phyloP scores from a whole-genome alignment of 2,329 filamentous ascomycete genomes.

The Pseudogymnoascus sp. region DNA sequence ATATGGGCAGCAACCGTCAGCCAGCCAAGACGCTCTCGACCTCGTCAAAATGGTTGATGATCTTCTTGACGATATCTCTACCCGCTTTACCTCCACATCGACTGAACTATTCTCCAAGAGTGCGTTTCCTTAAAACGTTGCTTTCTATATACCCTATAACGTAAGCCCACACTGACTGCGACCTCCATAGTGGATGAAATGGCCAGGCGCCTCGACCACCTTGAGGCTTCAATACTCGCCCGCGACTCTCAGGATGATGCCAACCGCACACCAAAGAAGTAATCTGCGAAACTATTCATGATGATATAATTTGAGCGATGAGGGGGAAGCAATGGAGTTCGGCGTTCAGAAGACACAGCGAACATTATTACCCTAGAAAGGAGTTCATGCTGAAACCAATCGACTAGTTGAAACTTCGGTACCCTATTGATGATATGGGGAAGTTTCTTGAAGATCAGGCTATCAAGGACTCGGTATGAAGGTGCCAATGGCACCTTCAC shows the following conservation, averaged over 20 bases:
- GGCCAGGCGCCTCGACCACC: constrained; percentile 73
- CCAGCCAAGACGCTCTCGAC: constrained; percentile 56
- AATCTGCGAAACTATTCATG: not conserved
- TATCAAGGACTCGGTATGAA: not conserved
- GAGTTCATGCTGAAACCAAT: not conserved
- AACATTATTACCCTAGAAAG: not conserved
- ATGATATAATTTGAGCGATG: not conserved
- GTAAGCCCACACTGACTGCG: not conserved
- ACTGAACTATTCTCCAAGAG: constrained; percentile 84
- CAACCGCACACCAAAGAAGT: not conserved
- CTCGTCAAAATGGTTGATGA: constrained; percentile 66
- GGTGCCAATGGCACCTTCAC: not conserved
- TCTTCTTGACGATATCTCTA: constrained; percentile 71
- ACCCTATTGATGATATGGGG: not conserved
- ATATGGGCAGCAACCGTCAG: constrained; percentile 27
- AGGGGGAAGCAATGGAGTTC: not conserved
- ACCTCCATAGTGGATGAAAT: constrained; percentile 78
- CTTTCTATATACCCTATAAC: constrained; percentile 10
- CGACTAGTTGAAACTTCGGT: not conserved
- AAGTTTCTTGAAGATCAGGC: constrained; percentile 20
- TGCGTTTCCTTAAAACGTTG: constrained; percentile 28
- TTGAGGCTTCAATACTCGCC: constrained; percentile 39
- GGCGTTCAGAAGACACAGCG: not conserved
- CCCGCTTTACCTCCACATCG: constrained; percentile 77
- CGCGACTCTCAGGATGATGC: not conserved